Conservation (phyloP, 2,329 filamentous ascomycete species). For the Pezicula rhizophila region DNA sequence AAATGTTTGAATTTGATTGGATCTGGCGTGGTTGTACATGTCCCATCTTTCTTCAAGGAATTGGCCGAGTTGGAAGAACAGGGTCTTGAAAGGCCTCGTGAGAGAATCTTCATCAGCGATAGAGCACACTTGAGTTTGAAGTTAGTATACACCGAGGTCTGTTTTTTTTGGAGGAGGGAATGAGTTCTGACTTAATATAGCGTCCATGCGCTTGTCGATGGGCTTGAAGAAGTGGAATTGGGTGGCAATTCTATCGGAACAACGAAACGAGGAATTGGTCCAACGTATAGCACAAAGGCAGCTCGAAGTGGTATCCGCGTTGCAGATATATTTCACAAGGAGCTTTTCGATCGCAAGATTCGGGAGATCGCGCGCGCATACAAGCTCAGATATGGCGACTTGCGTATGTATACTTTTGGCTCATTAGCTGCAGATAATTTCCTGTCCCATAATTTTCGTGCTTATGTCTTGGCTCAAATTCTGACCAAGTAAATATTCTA, state of each 20-base stretch:
- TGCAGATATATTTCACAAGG: conserved; percentile 50
- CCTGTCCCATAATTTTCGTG: no score
- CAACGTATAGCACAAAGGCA: conserved; percentile 55
- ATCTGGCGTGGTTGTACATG: conserved; percentile 61
- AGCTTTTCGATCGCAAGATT: conserved; percentile 58
- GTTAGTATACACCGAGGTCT: background rate
- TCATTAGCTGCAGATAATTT: no score
- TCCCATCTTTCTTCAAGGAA: conserved; percentile 61
- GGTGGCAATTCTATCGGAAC: conserved; percentile 38
- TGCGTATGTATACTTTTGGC: conserved; percentile 25
- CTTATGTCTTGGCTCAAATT: no score
- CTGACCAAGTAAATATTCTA: no score
- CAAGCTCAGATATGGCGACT: conserved; percentile 62
- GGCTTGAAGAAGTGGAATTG: conserved; percentile 54
- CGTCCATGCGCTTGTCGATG: conserved; percentile 62
- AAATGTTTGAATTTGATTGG: conserved; percentile 68
- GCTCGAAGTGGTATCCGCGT: conserved; percentile 58
- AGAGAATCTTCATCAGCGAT: conserved; percentile 55
- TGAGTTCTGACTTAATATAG: conserved; percentile 28
- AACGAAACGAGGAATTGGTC: conserved; percentile 43
- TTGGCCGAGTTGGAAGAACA: conserved; percentile 53
- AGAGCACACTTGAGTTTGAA: conserved; percentile 39
- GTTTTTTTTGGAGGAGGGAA: background rate
- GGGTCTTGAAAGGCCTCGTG: conserved; percentile 47
- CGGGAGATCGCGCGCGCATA: conserved; percentile 52